Evolutionary conservation across 2,329 filamentous ascomycete species (phyloP), one percentile per base, ranked within the genome.

Genomic region (Fusarium incarnatum): DNA sequence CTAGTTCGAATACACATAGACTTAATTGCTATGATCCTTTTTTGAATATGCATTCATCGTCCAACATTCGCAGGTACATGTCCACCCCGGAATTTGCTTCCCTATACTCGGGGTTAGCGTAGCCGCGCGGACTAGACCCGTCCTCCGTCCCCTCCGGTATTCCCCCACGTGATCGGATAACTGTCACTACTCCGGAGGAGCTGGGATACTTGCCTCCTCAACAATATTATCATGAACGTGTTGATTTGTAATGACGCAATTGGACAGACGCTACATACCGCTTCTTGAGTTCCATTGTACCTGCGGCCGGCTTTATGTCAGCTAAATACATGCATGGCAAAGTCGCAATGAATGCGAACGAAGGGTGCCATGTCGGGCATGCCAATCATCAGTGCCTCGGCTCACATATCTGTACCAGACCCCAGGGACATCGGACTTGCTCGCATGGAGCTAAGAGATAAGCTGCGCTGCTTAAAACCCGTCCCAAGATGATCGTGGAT

Each of bases 91-190:
- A 30, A n/a, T 49, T 13, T 16, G 40, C 34, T 28, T 56, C 41
- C 41, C 18, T 4, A 25, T 18, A 4, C 8, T 13, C 18, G 12
- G 15, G 13, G 37, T 34, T 66, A 66, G 47, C 55, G 54, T 47
- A 53, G 34, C 23, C 47, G 37, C 18, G 12, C 23, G 37, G 61
- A 30, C 28, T 10, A 64, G 40, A 50, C n/a, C 25, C 23, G 59
- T 40, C 3, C n/a, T 25, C 25, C n/a, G 10, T 22, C 12, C 4
- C 32, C 56, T 25, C 23, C 41, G 45, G 23, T 25, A n/a, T 28
- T 32, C 20, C 11, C 6, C n/a, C 63, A 66, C 63, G 63, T 66
- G 63, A 66, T 66, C 63, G 63, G 63, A 66, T 13, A 66, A 28
- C 27, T 44, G 18, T 48, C 22, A 48, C 27, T 20, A 22, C 42